phyloP scores from a whole-genome alignment of 352 stramenopile genomes.

The Pythium scleroteichum region DNA sequence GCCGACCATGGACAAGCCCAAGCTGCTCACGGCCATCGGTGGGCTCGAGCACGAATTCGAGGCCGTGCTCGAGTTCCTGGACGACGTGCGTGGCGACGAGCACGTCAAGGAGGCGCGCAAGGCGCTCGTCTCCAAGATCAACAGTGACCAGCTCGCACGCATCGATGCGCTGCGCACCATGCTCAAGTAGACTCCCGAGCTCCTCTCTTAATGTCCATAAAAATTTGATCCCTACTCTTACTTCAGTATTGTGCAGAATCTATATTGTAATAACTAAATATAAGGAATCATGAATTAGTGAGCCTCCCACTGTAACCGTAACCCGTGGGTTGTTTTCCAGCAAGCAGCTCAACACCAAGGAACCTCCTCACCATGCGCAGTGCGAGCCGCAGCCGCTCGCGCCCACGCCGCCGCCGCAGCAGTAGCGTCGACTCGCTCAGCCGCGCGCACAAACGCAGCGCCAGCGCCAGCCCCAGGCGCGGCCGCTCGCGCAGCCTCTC shows the following conservation, averaged over 20 bases:
- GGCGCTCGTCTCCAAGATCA: conserved; percentile 62
- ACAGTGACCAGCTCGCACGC: conserved; percentile 60
- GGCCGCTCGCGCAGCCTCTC: conserved; percentile 13
- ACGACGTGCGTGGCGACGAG: conserved; percentile 67
- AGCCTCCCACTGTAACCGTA: too few relatives aligned
- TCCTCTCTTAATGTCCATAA: too few relatives aligned
- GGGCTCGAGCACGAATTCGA: conserved; percentile 81
- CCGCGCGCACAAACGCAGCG: conserved; percentile 12
- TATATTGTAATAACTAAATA: not conserved
- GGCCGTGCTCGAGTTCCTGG: conserved; percentile 72
- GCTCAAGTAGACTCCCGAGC: conserved; percentile 10
- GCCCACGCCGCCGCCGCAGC: conserved; percentile 18
- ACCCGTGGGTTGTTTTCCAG: too few relatives aligned
- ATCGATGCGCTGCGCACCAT: conserved; percentile 57
- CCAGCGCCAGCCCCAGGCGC: not conserved
- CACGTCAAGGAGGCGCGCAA: conserved; percentile 74
- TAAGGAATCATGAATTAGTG: too few relatives aligned
- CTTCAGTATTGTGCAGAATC: too few relatives aligned
- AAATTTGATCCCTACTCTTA: too few relatives aligned
- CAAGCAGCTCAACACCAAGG: too few relatives aligned
- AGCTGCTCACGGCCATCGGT: conserved; percentile 41
- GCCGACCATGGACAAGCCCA: conserved; percentile 35
- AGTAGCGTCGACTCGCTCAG: conserved; percentile 32
- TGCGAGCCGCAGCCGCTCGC: conserved; percentile 20
- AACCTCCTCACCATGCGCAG: conserved; percentile 13